Evolutionary conservation across 2,329 filamentous ascomycete genomes (phyloP), one percentile per base, ranked within the genome.

Genomic region (Metarhizium sp.): DNA sequence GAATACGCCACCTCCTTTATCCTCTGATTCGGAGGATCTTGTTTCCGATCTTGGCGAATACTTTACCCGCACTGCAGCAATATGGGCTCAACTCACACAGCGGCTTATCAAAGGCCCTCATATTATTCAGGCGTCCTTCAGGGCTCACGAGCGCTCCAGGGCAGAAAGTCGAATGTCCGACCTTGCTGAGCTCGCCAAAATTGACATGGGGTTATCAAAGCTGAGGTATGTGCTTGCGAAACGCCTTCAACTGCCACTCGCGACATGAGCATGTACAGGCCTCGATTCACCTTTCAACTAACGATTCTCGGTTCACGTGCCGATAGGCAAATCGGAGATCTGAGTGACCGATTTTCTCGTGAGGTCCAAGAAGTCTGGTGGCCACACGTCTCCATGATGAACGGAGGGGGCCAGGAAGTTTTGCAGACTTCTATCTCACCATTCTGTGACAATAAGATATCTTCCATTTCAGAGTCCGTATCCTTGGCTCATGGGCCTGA

Each of bases 21-120:
- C 47, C 30, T 55, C 52, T n/a, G 58, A 62, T 47, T 58, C 63
- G 14, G 61, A 63, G 14, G 67, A 66, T 45, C 55, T 72, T 52
- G 63, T 71, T 46, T 60, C 59, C 36, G 68, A 71, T 38, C 64
- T 71, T 56, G 70, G 70, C 36, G 69, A 72, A 29, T 72, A 72
- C 55, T 58, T 72, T 29, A 61, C 63, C 34, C 67, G 65, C 30
- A 69, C 66, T n/a, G 67, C 70, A 25, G 54, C 63, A 42, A 60
- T 71, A 55, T 70, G 64, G 66, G 62, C 64, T n/a, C 59, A 59
- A 25, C 58, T 72, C 51, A 69, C 69, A 38, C 65, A 69, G n/a
- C 62, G 59, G 40, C 60, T 72, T n/a, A 59, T 69, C 4, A 58
- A 64, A 46, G 69, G 67, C 16, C 61, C 65, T 29, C 67, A 71